Conservation (phyloP, 441 rosid species). For the Bocquillonia castaneifolia region DNA sequence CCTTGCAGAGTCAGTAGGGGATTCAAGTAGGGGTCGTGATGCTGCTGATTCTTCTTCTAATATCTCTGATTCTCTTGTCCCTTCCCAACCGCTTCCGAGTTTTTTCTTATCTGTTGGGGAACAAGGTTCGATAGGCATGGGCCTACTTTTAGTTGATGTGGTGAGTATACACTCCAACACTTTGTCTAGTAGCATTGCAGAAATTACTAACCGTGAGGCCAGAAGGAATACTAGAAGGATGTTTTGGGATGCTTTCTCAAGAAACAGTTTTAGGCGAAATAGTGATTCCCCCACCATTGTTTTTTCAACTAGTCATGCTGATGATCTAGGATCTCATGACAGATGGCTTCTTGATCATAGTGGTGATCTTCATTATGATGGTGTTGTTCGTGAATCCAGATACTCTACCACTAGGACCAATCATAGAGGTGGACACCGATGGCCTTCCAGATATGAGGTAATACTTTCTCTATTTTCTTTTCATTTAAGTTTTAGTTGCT, state of each 20-base stretch:
- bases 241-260: slow-evolving; percentile 52
- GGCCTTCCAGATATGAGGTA: slow-evolving; percentile 58
- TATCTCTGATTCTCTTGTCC: slow-evolving; percentile 13
- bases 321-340: slow-evolving; percentile 40
- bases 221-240: slow-evolving; percentile 46
- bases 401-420: slow-evolving; percentile 33
- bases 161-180: slow-evolving; percentile 46
- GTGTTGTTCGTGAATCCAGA: slow-evolving; percentile 37
- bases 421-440: slow-evolving; percentile 37
- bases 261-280: slow-evolving; percentile 38
- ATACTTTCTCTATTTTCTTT: not conserved
- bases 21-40: slow-evolving; percentile 22
- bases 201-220: slow-evolving; percentile 34
- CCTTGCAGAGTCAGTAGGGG: slow-evolving; percentile 23
- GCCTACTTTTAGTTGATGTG: slow-evolving; percentile 43
- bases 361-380: slow-evolving; percentile 41
- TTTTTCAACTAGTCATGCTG: slow-evolving; percentile 38
- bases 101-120: slow-evolving; percentile 40
- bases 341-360: slow-evolving; percentile 56
- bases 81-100: slow-evolving; percentile 32
- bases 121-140: slow-evolving; percentile 29
- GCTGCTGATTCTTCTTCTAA: slow-evolving; percentile 28
- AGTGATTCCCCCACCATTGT: slow-evolving; percentile 34
- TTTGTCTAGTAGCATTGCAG: slow-evolving; percentile 37
- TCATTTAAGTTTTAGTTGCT: not conserved